Base-by-base conservation (phyloP, 441 rosid genomes). In the Biscutella auriculata region DNA sequence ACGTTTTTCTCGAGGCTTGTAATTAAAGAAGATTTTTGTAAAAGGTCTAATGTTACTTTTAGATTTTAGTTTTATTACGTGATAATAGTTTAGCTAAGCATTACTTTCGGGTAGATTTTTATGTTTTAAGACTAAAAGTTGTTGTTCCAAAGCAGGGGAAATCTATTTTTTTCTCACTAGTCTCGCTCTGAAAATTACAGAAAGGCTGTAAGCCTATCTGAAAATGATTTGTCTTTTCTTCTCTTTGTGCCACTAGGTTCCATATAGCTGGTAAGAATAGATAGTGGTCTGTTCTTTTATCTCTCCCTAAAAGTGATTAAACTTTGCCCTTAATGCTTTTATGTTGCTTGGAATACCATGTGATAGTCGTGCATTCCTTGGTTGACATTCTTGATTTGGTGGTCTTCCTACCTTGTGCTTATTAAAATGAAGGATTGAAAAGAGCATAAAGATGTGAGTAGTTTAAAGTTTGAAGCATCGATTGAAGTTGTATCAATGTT, bases 161-260 rank as follows among this genome's bases (percentile, higher is more conserved):
- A 41, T 40, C 44, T 32, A 57, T 62, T 44, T 14, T 44, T 14
- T 13, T 2, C 25, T n/a, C 42, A 58, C 30, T 16, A 47, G 60
- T 53, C 49, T 53, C 56, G 35, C 41, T 50, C 65, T 63, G 73
- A 69, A 56, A 48, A 50, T 39, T 51, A 51, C 48, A 66, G 50
- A 59, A 53, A 62, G 47, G 43, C 30, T 43, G 3, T 36, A 56
- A 14, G 37, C 29, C 50, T 41, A 62, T 68, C 42, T 62, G 64
- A 62, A 56, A 62, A 62, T 25, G 73, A 56, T 15, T 36, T 30
- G 44, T 57, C 59, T 42, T 62, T 49, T 55, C 49, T 43, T 68
- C 62, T 11, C 13, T 42, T 28, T 28, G 68, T 50, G 68, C 68
- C 73, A 68, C 44, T 68, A 62, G 63, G 48, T 62, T 62, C 72